Conservation (phyloP, 1,284 basidiomycete genomes). For the Sanghuangporus weigelae region DNA sequence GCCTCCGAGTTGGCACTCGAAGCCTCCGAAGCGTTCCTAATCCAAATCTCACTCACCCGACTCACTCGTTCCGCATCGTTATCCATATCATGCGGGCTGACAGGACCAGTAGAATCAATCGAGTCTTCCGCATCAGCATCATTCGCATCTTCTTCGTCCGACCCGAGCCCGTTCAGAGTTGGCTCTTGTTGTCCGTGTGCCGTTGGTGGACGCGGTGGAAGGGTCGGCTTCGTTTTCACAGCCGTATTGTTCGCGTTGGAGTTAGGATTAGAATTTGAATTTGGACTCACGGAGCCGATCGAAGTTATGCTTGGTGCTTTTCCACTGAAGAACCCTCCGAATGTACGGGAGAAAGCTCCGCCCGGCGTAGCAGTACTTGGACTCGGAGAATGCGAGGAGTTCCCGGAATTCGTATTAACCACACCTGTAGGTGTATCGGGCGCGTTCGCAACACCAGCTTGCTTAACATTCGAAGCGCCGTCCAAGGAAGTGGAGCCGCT, state of each 20-base stretch:
- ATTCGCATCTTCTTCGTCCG: slow-evolving; percentile 7
- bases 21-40: not conserved
- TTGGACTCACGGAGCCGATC: slow-evolving; percentile 37
- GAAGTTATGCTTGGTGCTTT: slow-evolving; percentile 33
- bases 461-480: not conserved
- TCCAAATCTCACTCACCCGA: not conserved
- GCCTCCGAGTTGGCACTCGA: not conserved
- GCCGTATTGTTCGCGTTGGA: not conserved
- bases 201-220: slow-evolving; percentile 1
- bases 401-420: slow-evolving; percentile 21
- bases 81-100: not conserved
- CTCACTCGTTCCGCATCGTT: not conserved
- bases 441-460: not conserved
- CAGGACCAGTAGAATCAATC: not conserved
- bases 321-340: slow-evolving; percentile 64
- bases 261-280: not conserved
- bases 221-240: not conserved
- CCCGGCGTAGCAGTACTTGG: slow-evolving; percentile 26
- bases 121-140: slow-evolving; percentile 6
- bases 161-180: slow-evolving; percentile 12
- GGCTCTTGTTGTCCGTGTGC: slow-evolving; percentile 14
- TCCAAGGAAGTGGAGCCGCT: not conserved
- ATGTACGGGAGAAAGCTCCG: slow-evolving; percentile 48
- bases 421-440: slow-evolving; percentile 10
- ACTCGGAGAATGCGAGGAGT: slow-evolving; percentile 22